These are phyloP conservation scores for Diacronema lutheri DNA, from an alignment of 78 protist genomes.

Conservation along the genomic window DNA sequence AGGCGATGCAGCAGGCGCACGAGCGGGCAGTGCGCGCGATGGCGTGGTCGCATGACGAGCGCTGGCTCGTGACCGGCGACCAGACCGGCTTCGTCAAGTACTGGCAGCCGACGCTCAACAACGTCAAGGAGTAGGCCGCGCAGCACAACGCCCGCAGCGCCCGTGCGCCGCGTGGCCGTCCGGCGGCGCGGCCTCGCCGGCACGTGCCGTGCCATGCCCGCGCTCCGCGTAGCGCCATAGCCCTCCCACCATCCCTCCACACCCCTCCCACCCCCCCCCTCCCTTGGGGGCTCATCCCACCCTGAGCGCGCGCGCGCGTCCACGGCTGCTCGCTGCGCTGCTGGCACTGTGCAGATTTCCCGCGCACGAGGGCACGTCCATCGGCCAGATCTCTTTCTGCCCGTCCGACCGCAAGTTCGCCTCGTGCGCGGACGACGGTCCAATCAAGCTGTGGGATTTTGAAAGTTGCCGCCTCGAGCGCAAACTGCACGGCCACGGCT, in stretches of 20 bases:
- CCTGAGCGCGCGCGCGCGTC: too few species aligned
- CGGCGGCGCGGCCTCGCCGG: too few species aligned
- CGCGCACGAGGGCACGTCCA: conserved; percentile 52
- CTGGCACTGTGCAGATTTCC: too few species aligned
- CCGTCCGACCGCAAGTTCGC: conserved; percentile 85
- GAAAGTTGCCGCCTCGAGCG: conserved; percentile 6
- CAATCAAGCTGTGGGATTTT: conserved; percentile 79
- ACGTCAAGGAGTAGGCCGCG: conserved; percentile 74
- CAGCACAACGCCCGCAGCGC: too few species aligned
- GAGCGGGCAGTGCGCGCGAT: conserved; percentile 75
- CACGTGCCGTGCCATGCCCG: too few species aligned
- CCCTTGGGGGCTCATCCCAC: too few species aligned
- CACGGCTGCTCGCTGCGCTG: too few species aligned
- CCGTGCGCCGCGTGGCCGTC: too few species aligned
- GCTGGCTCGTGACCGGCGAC: conserved; percentile 87
- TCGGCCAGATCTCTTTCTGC: conserved; percentile 10
- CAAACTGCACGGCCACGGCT: conserved; percentile 73
- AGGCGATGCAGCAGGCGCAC: conserved; percentile 80
- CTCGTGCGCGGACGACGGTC: conserved; percentile 80
- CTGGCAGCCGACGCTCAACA: conserved; percentile 91
- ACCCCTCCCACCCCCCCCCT: too few species aligned
- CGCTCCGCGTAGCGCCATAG: too few species aligned
- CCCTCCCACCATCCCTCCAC: too few species aligned
- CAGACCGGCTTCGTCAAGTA: conserved; percentile 78
- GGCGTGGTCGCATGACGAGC: conserved; percentile 76